phyloP scores from a whole-genome alignment of 2,329 filamentous ascomycete species.

The Gyromitra esculenta region DNA sequence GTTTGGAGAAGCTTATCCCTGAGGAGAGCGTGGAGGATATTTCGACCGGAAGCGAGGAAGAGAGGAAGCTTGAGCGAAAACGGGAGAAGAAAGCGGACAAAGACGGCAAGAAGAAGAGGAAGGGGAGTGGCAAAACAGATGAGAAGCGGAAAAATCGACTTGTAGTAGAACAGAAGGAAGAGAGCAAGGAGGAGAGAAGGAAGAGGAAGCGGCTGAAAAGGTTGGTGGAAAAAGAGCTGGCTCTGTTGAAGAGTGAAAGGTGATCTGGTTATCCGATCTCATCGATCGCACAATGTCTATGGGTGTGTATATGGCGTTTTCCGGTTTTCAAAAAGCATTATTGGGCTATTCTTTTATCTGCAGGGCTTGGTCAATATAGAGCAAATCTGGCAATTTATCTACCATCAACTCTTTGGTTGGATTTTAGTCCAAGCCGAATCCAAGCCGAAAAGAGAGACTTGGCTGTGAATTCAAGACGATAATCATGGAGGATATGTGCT shows the following conservation, averaged over 20 bases:
- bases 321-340: slow-evolving; percentile 15
- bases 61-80: slow-evolving; percentile 56
- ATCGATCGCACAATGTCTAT: slow-evolving; percentile 2
- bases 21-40: slow-evolving; percentile 38
- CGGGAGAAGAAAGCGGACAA: slow-evolving; percentile 51
- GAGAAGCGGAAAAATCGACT: slow-evolving; percentile 31
- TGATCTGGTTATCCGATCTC: slow-evolving; percentile 12
- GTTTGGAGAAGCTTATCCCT: slow-evolving; percentile 42
- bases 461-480: neutral
- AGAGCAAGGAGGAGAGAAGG: slow-evolving; percentile 59
- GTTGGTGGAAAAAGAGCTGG: slow-evolving; percentile 37
- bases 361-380: neutral
- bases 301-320: slow-evolving; percentile 39
- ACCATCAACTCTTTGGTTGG: neutral
- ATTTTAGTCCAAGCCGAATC: neutral
- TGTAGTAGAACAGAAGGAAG: slow-evolving; percentile 41
- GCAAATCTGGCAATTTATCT: neutral
- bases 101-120: slow-evolving; percentile 34
- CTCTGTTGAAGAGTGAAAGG: slow-evolving; percentile 4
- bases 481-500: neutral
- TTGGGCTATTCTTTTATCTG: neutral
- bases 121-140: slow-evolving; percentile 12
- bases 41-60: slow-evolving; percentile 52
- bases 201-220: slow-evolving; percentile 61
- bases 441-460: neutral